Conservation (phyloP, 768 basidiomycete genomes). For the Mycena rosella region DNA sequence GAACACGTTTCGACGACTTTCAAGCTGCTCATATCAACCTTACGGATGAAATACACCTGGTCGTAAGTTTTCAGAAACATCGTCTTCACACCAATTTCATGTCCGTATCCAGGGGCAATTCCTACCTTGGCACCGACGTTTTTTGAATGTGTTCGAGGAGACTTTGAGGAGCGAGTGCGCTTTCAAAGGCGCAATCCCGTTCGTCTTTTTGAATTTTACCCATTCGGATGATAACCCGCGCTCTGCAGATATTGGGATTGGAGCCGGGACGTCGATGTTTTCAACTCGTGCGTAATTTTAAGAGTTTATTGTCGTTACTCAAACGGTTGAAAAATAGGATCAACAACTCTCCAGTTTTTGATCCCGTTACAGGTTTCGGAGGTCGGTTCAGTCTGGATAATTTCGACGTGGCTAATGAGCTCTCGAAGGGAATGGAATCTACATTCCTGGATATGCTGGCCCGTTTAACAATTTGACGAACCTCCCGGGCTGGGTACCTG, state of each 20-base stretch:
- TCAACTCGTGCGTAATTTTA: slow-evolving; percentile 17
- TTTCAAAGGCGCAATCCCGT: slow-evolving; percentile 44
- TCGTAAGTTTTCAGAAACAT: slow-evolving; percentile 28
- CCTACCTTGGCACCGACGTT: slow-evolving; percentile 49
- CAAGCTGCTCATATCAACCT: slow-evolving; percentile 39
- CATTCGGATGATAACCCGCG: background rate
- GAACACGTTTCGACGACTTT: slow-evolving; percentile 42
- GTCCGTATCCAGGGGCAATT: slow-evolving; percentile 43
- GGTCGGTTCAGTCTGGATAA: slow-evolving; percentile 3
- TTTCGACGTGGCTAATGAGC: background rate
- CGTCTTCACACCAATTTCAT: background rate
- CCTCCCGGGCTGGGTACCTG: slow-evolving; percentile 20
- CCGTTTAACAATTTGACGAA: slow-evolving; percentile 27
- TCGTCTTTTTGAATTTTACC: background rate
- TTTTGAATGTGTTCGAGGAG: slow-evolving; percentile 40
- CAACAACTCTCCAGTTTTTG: slow-evolving; percentile 34
- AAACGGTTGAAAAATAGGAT: slow-evolving; percentile 18
- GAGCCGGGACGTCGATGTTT: slow-evolving; percentile 34
- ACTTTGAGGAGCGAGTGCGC: slow-evolving; percentile 44
- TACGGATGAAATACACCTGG: slow-evolving; percentile 37
- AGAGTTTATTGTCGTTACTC: background rate
- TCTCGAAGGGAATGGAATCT: slow-evolving; percentile 50
- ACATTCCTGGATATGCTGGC: slow-evolving; percentile 39
- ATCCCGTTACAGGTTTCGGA: slow-evolving; percentile 37
- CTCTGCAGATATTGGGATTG: slow-evolving; percentile 37